Evolutionary conservation across 108 stramenopile genomes (phyloP).

Genomic region (Mayamaea pseudoterrestris): DNA sequence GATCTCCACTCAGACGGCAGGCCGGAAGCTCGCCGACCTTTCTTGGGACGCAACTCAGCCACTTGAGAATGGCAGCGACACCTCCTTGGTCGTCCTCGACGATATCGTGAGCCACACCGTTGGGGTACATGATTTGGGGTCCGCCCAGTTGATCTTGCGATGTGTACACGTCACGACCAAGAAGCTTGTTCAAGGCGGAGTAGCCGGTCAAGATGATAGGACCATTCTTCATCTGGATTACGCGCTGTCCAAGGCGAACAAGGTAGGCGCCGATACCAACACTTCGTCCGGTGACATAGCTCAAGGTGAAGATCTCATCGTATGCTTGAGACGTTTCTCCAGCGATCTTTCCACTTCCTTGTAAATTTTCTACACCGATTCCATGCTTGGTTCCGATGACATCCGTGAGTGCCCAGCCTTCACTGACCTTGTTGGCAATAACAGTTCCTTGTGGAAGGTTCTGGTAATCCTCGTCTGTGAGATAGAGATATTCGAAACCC

Average conservation of each 20-base stretch:
- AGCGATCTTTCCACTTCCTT: constrained; percentile 97
- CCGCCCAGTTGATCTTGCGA: constrained; percentile 97
- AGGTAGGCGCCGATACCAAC: constrained; percentile 94
- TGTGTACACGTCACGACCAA: constrained; percentile 94
- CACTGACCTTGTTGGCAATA: constrained; percentile 69
- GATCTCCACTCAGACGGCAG: constrained; percentile 66
- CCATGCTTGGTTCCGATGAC: constrained; percentile 92
- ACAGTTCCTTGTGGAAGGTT: constrained; percentile 78
- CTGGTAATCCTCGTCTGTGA: constrained; percentile 86
- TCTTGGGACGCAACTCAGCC: constrained; percentile 94
- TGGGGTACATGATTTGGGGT: constrained; percentile 96
- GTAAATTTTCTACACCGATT: constrained; percentile 97
- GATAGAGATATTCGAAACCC: constrained; percentile 96
- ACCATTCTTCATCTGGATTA: constrained; percentile 86
- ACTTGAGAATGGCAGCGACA: constrained; percentile 77
- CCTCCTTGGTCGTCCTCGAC: constrained; percentile 92
- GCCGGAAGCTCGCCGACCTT: constrained; percentile 62
- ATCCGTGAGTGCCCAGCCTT: constrained; percentile 85
- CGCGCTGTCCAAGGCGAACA: constrained; percentile 86
- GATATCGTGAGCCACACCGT: constrained; percentile 89
- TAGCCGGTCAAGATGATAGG: constrained; percentile 93
- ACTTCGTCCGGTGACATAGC: constrained; percentile 92
- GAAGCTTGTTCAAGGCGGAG: constrained; percentile 94
- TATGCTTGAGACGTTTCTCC: constrained; percentile 94
- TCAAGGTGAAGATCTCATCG: constrained; percentile 94